A percentile compares a stretch with the other conserved stretches of the same genome.
Evolutionary conservation across 2,329 filamentous ascomycete genomes (phyloP).

Genomic region (Escovopsis sp.): DNA sequence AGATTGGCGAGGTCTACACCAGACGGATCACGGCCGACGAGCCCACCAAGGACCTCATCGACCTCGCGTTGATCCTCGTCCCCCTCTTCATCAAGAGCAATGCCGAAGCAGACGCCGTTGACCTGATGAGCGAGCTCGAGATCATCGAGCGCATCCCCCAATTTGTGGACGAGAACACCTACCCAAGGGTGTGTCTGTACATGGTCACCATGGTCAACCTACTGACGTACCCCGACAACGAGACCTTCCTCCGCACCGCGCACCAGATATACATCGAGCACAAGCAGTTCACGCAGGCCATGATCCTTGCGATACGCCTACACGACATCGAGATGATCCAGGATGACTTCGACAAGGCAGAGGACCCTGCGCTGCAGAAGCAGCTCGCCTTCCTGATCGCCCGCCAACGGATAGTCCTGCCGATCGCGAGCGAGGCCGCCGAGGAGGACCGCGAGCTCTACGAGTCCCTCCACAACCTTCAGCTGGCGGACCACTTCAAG

Average conservation of each 20-base stretch:
- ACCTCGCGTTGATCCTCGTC: slow-evolving; percentile 71
- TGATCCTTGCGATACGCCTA: slow-evolving; percentile 83
- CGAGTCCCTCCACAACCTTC: slow-evolving; percentile 78
- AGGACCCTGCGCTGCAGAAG: slow-evolving; percentile 72
- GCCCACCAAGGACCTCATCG: slow-evolving; percentile 66
- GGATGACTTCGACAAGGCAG: slow-evolving; percentile 63
- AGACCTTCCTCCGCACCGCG: slow-evolving; percentile 82
- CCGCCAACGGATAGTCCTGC: slow-evolving; percentile 76
- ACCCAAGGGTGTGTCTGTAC: slow-evolving; percentile 84
- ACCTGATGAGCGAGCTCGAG: slow-evolving; percentile 91
- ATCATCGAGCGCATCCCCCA: slow-evolving; percentile 86
- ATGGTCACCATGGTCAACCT: slow-evolving; percentile 99
- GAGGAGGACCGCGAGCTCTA: slow-evolving; percentile 60
- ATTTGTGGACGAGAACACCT: slow-evolving; percentile 89
- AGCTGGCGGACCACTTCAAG: slow-evolving; percentile 85
- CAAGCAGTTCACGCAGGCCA: slow-evolving; percentile 84
- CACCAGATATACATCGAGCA: slow-evolving; percentile 90
- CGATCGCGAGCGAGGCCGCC: slow-evolving; percentile 43
- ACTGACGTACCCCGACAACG: slow-evolving; percentile 93
- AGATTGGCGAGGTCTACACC: slow-evolving; percentile 89
- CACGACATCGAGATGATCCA: slow-evolving; percentile 77
- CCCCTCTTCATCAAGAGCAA: slow-evolving; percentile 96
- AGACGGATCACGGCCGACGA: slow-evolving; percentile 78
- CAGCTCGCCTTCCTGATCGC: slow-evolving; percentile 90
- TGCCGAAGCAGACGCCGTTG: slow-evolving; percentile 93